Percentiles rank a stretch among this genome's conserved stretches.
Conservation (phyloP, 257 asterid species). For the Primulina tabacum region DNA sequence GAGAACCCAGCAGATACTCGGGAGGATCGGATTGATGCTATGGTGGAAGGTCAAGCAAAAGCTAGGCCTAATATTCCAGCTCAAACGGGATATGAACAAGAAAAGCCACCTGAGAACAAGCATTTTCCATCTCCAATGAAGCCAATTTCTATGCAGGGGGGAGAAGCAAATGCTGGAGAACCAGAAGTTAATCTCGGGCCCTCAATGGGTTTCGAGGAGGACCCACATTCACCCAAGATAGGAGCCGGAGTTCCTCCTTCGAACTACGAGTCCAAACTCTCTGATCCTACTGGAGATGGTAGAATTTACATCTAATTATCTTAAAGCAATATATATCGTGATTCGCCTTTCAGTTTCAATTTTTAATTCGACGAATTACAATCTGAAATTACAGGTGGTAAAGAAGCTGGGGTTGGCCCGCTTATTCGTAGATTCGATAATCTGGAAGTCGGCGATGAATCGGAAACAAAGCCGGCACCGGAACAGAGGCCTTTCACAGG, state of each 20-base stretch:
- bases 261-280: neutral
- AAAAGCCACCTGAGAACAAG: neutral
- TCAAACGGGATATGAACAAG: neutral
- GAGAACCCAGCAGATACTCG: neutral
- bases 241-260: neutral
- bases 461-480: neutral
- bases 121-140: neutral
- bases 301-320: neutral
- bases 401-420: slow-evolving; percentile 23
- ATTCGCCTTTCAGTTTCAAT: no score
- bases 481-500: no score
- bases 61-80: neutral
- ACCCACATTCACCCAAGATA: neutral
- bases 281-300: slow-evolving; percentile 24
- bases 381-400: slow-evolving; percentile 20
- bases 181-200: neutral
- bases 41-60: neutral
- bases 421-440: slow-evolving; percentile 26
- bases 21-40: neutral
- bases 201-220: slow-evolving; percentile 18
- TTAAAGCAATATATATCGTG: no score
- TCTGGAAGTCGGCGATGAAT: slow-evolving; percentile 20
- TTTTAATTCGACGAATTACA: neutral
- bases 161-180: neutral
- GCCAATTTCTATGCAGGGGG: neutral